Evolutionary conservation across 192 early-diverging fungal genomes (phyloP), one percentile per base, ranked within the genome.

Genomic region (Dimargaris xerosporica): DNA sequence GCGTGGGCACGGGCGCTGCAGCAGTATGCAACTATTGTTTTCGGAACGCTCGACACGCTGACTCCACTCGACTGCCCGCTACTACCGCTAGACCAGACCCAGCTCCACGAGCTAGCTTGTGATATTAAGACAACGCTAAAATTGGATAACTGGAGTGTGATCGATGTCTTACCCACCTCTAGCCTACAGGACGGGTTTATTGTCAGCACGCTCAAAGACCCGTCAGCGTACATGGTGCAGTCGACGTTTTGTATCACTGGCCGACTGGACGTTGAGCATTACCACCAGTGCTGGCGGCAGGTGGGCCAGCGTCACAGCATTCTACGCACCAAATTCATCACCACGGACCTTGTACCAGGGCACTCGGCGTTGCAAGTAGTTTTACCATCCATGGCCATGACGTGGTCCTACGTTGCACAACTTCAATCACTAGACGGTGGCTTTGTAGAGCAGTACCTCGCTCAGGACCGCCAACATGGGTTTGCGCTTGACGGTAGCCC

Each of bases 181-280:
- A 60, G 58, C 21, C 58, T 60, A 10, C 58, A 60, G 39, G 34
- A n/a, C 4, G 58, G 58, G 1, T 60, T 60, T 23, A 19, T 60
- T 3, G 11, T 60, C n/a, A 44, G n/a, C n/a, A 44, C 58, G 34
- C 58, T 60, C 0, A 42, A 19, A 1, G 58, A 60, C 43, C 58
- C 58, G 5, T 43, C 39, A 15, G 58, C 58, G 3, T 60, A 60
- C n/a, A 60, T 60, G 58, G 58, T 60, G 2, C 58, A 60, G 26
- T 2, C 15, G 17, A 10, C 43, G 7, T 60, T 23, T n/a, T 17
- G n/a, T 19, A 12, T 60, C 0, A 5, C 15, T 0, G 58, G 58
- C 21, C 21, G 2, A 0, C 26, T 60, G 26, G 58, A 43, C 19
- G 15, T 43, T 1, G n/a, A 10, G 13, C 58, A 41, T 13, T 43